A percentile compares a stretch with the other conserved stretches of the same genome.
Conservation (phyloP, 163 green algal genomes). For the Smithsoniella earleae region DNA sequence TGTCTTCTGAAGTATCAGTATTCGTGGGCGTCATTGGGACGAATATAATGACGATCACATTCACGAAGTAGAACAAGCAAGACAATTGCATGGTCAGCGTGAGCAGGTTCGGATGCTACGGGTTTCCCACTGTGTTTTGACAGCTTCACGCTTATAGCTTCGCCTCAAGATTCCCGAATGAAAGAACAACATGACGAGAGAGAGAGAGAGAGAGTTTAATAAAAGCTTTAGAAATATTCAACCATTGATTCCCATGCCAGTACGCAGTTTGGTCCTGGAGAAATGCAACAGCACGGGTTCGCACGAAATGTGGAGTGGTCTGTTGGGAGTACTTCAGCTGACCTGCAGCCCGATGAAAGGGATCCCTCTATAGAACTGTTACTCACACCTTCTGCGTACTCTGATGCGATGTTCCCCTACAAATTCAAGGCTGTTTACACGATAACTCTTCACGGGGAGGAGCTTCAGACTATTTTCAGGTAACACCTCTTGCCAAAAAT, state of each 20-base stretch:
- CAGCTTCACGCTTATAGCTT: neutral
- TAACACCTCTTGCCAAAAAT: too few species aligned
- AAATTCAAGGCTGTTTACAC: conserved; percentile 64
- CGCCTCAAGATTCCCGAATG: neutral
- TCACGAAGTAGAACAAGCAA: too few species aligned
- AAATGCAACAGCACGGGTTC: conserved; percentile 94
- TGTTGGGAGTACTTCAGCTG: conserved; percentile 66
- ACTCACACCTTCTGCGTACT: conserved; percentile 80
- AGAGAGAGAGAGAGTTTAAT: too few species aligned
- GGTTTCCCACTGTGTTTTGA: neutral
- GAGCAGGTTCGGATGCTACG: too few species aligned
- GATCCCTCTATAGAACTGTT: conserved; percentile 59
- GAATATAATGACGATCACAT: too few species aligned
- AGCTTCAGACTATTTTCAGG: conserved; percentile 50
- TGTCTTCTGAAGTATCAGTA: too few species aligned
- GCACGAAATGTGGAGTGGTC: conserved; percentile 88
- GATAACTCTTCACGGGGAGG: conserved; percentile 67
- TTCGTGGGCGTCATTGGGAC: too few species aligned
- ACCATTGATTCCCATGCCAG: too few species aligned
- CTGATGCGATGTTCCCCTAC: conserved; percentile 67
- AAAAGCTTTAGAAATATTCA: too few species aligned
- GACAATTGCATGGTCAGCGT: too few species aligned
- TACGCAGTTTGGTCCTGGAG: conserved; percentile 72
- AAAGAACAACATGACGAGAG: too few species aligned
- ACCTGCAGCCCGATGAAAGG: conserved; percentile 71